These are phyloP conservation scores for Halteria grandinella DNA, from an alignment of 73 alveolate species.

Conservation along the genomic window DNA sequence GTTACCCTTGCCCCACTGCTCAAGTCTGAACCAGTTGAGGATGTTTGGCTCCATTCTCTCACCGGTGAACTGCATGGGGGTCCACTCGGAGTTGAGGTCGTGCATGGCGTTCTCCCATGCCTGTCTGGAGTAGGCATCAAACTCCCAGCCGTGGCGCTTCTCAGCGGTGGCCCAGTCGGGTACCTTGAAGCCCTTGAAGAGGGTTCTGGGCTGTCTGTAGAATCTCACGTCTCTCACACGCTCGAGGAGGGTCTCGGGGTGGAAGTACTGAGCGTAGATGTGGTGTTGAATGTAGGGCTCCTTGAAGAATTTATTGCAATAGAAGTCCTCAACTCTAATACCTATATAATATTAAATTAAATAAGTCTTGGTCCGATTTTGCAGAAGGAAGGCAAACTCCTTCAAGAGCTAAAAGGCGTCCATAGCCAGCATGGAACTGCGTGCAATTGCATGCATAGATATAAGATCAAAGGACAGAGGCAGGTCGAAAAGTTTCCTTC, in stretches of 20 bases:
- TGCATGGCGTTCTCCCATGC: constrained; percentile 71
- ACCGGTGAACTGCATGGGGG: constrained; percentile 69
- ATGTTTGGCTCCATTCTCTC: constrained; percentile 73
- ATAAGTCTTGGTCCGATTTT: too few relatives aligned
- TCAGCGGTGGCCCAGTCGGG: constrained; percentile 77
- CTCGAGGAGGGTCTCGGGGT: constrained; percentile 70
- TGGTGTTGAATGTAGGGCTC: constrained; percentile 66
- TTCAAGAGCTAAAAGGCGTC: too few relatives aligned
- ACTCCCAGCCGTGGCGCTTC: constrained; percentile 66
- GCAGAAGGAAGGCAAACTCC: too few relatives aligned
- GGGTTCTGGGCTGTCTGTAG: constrained; percentile 66
- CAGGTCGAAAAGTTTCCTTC: background rate
- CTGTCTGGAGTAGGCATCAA: constrained; percentile 65
- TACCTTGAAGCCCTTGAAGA: constrained; percentile 72
- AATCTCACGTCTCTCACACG: constrained; percentile 67
- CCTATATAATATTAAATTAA: constrained; percentile 53
- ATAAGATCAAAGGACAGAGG: background rate
- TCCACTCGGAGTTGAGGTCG: constrained; percentile 72
- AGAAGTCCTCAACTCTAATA: constrained; percentile 64
- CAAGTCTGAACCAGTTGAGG: constrained; percentile 66
- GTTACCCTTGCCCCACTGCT: constrained; percentile 70
- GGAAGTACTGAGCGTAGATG: constrained; percentile 75
- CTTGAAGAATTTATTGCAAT: constrained; percentile 63
- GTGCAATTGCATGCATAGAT: background rate
- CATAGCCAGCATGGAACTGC: too few relatives aligned